Conservation (phyloP, 805 yeast species). For the Teunomyces pallodes region DNA sequence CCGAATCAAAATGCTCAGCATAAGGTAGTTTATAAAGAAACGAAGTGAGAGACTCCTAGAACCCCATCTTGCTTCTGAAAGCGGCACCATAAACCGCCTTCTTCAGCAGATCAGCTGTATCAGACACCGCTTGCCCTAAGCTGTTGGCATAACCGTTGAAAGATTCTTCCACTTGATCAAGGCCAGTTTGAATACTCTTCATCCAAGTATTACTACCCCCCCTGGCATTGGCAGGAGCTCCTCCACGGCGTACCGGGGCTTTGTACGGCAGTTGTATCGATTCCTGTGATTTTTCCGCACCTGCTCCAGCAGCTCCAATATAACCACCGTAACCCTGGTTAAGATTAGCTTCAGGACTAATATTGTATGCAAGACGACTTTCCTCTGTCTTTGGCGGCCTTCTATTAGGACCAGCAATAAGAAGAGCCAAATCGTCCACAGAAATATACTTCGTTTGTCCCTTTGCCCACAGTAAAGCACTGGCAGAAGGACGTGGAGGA, state of each 20-base stretch:
- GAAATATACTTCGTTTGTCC: conserved; percentile 64
- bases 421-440: conserved; percentile 56
- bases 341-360: conserved; percentile 45
- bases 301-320: conserved; percentile 14
- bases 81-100: conserved; percentile 51
- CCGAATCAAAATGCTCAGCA: no score
- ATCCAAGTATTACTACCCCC: conserved; percentile 33
- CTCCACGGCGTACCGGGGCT: conserved; percentile 45
- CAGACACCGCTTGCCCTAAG: conserved; percentile 53
- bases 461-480: conserved; percentile 81
- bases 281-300: conserved; percentile 8
- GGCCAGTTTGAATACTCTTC: conserved; percentile 49
- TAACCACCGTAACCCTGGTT: conserved; percentile 29
- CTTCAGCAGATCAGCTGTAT: conserved; percentile 48
- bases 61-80: conserved; percentile 52
- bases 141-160: conserved; percentile 57
- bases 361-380: conserved; percentile 49
- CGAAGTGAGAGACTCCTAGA: conserved; percentile 21
- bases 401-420: conserved; percentile 76
- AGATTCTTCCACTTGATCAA: conserved; percentile 53
- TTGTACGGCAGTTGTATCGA: conserved; percentile 32
- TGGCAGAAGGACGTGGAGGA: conserved; percentile 77
- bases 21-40: no score
- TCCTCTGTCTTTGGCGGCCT: conserved; percentile 60
- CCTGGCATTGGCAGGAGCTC: conserved; percentile 26